These are phyloP conservation scores for Ogataea angusta DNA, from an alignment of 805 yeast species.

Conservation along the genomic window DNA sequence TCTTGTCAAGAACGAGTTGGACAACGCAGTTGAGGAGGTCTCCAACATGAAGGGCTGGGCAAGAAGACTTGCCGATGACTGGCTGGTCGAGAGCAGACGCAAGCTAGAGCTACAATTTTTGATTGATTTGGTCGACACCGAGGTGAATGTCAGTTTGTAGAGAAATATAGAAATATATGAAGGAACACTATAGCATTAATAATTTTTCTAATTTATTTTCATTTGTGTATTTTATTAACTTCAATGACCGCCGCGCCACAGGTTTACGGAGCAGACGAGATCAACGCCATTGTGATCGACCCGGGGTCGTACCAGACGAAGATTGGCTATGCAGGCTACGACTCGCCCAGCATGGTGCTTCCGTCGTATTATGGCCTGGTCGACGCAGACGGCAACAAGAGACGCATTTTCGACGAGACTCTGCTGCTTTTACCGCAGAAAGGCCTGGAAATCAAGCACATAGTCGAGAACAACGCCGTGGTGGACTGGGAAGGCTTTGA, in stretches of 20 bases:
- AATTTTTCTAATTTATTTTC: background rate
- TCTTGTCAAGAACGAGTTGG: conserved; percentile 71
- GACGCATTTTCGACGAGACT: conserved; percentile 31
- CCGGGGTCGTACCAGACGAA: conserved; percentile 85
- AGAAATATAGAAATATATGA: background rate
- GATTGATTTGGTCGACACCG: conserved; percentile 64
- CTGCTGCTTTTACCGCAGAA: conserved; percentile 43
- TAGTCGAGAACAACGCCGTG: conserved; percentile 59
- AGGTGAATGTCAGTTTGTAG: conserved; percentile 43
- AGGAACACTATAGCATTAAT: background rate
- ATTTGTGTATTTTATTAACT: background rate
- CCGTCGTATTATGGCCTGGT: conserved; percentile 64
- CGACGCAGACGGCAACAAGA: conserved; percentile 16
- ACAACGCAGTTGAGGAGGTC: conserved; percentile 89
- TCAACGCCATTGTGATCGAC: conserved; percentile 86
- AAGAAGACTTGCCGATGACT: conserved; percentile 82
- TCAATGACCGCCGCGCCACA: conserved; percentile 41
- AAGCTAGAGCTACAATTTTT: conserved; percentile 85
- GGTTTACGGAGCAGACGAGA: conserved; percentile 71
- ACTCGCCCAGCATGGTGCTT: conserved; percentile 69
- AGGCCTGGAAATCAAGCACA: conserved; percentile 51
- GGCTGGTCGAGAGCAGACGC: conserved; percentile 87
- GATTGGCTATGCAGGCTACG: conserved; percentile 91
- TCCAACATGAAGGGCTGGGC: conserved; percentile 91
- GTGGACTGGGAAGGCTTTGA: conserved; percentile 84